Evolutionary conservation across 495 filamentous ascomycete species (phyloP), one percentile per base, ranked within the genome.

Genomic region (Podospora pseudopauciseta): DNA sequence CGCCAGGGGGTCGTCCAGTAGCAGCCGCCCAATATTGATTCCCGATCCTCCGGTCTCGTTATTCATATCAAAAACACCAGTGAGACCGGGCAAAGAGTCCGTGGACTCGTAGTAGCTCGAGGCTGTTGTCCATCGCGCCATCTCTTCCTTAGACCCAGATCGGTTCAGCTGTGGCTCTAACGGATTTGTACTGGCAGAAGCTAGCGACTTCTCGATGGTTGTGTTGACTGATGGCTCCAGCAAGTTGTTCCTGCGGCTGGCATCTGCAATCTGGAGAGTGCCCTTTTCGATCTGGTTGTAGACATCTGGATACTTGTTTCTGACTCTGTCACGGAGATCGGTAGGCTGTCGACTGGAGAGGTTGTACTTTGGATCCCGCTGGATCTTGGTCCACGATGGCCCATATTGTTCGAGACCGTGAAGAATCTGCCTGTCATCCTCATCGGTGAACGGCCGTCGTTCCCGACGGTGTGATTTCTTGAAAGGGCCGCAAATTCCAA

Each of bases 291-390:
- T 82, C 60, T 73, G 67, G 20, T 75, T 71, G 68, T 82, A 85
- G 57, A 81, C 78, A 53, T 91, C 86, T 6, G 92, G 91, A 69
- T 89, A 93, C 64, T 89, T 90, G 67, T 91, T 93, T 20, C 93
- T 85, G 64, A 96, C 90, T 6, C 92, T 84, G 77, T 97, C 93
- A 61, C 93, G 83, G 15, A 97, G 80, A 73, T 97, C 92, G 5
- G 91, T 93, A 2, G 92, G 87, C 53, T 87, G 85, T 66, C 93
- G 85, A 72, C 82, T 86, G 9, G 82, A 78, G 13, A 97, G 80
- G 20, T 88, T 84, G 61, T 94, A 85, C 18, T 83, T 81, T 13
- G 84, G 79, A 72, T 96, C 92, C 61, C 89, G 84, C 70, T 90
- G 88, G 28, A 97, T 96, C 39, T 86, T 83, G 20, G 90, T 90